These are phyloP conservation scores for Mortierella sp. DNA, from an alignment of 371 early-diverging fungal genomes.

Conservation along the genomic window DNA sequence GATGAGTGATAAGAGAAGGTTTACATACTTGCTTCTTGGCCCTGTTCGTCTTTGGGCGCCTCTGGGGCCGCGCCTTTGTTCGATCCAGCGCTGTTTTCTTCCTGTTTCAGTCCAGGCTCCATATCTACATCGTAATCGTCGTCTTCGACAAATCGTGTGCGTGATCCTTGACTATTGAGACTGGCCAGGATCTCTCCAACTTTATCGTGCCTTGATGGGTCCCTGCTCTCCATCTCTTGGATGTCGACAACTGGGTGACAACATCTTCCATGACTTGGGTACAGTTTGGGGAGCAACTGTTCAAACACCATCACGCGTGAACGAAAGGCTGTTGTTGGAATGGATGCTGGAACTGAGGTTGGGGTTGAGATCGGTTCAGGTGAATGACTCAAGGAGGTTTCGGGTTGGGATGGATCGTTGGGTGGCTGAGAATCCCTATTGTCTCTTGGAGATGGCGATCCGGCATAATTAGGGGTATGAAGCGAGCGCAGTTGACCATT, in stretches of 20 bases:
- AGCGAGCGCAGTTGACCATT: conserved; percentile 27
- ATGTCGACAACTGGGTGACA: conserved; percentile 58
- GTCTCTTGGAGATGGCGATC: conserved; percentile 23
- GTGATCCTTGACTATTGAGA: not conserved
- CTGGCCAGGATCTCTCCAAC: not conserved
- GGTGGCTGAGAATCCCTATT: conserved; percentile 11
- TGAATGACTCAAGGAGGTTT: not conserved
- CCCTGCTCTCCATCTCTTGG: conserved; percentile 25
- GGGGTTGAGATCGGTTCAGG: conserved; percentile 14
- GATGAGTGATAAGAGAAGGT: not conserved
- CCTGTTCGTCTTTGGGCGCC: not conserved
- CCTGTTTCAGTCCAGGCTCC: conserved; percentile 3
- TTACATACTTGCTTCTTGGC: conserved; percentile 5
- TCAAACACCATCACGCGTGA: conserved; percentile 82
- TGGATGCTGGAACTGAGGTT: conserved; percentile 31
- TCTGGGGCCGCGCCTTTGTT: not conserved
- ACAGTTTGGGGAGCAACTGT: conserved; percentile 72
- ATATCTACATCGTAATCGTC: conserved; percentile 43
- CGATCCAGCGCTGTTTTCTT: not conserved
- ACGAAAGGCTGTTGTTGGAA: conserved; percentile 66
- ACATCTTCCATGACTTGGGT: conserved; percentile 57
- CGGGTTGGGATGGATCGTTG: conserved; percentile 11
- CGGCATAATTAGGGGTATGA: conserved; percentile 26
- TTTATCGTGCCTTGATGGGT: conserved; percentile 8
- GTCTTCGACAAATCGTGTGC: conserved; percentile 9